Evolutionary conservation across 164 flowering plant species (phyloP).

Genomic region (Aristolochia fimbriata): DNA sequence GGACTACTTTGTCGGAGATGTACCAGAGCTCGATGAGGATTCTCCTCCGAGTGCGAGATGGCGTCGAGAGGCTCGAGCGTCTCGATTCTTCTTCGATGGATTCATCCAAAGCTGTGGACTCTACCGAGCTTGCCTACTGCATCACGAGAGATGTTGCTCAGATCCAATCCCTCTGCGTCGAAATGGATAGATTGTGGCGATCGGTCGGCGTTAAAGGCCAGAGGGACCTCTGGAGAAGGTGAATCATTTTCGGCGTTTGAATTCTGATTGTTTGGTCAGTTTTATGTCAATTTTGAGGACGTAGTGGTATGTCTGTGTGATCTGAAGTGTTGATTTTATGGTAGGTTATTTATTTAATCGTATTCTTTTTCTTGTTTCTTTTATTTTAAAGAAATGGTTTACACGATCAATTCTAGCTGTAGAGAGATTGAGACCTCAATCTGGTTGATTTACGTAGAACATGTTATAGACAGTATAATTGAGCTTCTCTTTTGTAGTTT

Average conservation of each 20-base stretch:
- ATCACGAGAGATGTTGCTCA: slow-evolving; percentile 54
- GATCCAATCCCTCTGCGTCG: slow-evolving; percentile 69
- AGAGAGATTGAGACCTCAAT: too few relatives aligned
- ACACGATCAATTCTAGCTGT: too few relatives aligned
- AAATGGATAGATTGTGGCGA: slow-evolving; percentile 90
- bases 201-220: slow-evolving; percentile 70
- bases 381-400: too few relatives aligned
- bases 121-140: slow-evolving; percentile 52
- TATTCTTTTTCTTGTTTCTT: too few relatives aligned
- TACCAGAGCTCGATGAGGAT: slow-evolving; percentile 51
- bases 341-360: too few relatives aligned
- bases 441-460: too few relatives aligned
- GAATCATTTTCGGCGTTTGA: neutral
- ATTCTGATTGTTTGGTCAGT: neutral
- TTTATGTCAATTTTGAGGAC: neutral
- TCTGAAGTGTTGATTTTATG: too few relatives aligned
- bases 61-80: slow-evolving; percentile 70
- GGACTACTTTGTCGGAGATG: slow-evolving; percentile 67
- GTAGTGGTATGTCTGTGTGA: too few relatives aligned
- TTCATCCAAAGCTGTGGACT: slow-evolving; percentile 23
- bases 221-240: slow-evolving; percentile 97
- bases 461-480: too few relatives aligned
- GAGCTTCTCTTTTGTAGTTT: too few relatives aligned
- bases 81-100: slow-evolving; percentile 22
- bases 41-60: slow-evolving; percentile 45